Conservation (phyloP, 306 rosid species). For the Carpinus viminea region DNA sequence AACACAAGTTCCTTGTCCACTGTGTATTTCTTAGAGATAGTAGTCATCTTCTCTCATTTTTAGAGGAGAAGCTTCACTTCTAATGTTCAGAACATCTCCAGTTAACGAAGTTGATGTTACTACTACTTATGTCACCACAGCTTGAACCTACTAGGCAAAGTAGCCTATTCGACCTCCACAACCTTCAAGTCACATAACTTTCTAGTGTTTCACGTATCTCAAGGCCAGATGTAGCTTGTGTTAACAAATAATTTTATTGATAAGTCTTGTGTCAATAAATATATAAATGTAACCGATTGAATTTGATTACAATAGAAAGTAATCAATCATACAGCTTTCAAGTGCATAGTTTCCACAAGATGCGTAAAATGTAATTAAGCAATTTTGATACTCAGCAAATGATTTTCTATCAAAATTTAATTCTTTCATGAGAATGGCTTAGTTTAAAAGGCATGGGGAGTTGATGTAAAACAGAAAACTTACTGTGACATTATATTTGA, state of each 20-base stretch:
- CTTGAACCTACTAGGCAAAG: too few species aligned
- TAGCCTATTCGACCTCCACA: neutral
- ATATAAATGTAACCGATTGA: neutral
- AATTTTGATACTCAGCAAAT: neutral
- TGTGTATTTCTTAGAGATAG: too few species aligned
- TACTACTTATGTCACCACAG: too few species aligned
- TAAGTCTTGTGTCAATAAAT: too few species aligned
- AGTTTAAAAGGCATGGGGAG: conserved; percentile 19
- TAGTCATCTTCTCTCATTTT: too few species aligned
- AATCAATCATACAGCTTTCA: neutral
- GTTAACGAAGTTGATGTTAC: too few species aligned
- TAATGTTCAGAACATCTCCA: too few species aligned
- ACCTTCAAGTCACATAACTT: neutral
- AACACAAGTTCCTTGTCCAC: too few species aligned
- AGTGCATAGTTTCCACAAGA: neutral
- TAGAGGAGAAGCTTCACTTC: too few species aligned
- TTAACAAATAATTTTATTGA: too few species aligned
- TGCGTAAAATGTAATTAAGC: neutral
- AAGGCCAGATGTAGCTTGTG: neutral
- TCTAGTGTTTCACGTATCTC: neutral
- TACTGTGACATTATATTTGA: conserved; percentile 91
- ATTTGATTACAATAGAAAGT: neutral
- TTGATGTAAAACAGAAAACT: conserved; percentile 30
- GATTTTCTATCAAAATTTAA: neutral
- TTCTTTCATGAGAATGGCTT: conserved; percentile 2